A percentile compares a stretch with the other conserved stretches of the same genome.
phyloP scores from a whole-genome alignment of 2,329 filamentous ascomycete genomes.

The Cercospora sp. region DNA sequence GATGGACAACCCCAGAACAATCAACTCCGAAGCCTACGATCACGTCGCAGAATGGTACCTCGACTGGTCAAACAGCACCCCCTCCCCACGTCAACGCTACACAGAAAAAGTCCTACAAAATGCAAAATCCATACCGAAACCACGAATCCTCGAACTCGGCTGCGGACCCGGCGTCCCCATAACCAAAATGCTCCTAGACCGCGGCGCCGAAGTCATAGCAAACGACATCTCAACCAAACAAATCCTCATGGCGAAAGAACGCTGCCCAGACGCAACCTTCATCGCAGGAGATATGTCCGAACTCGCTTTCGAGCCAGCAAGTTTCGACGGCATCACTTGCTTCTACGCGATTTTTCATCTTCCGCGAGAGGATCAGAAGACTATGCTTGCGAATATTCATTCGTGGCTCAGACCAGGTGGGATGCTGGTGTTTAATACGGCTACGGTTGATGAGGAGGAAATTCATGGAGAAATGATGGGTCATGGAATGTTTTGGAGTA shows the following conservation, averaged over 20 bases:
- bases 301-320: conserved; percentile 23
- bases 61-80: conserved; percentile 37
- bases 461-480: conserved; percentile 34
- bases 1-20: conserved; percentile 19
- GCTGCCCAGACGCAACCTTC: conserved; percentile 26
- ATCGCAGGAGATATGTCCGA: conserved; percentile 28
- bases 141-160: conserved; percentile 43
- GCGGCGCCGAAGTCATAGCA: conserved; percentile 25
- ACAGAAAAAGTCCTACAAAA: conserved; percentile 35
- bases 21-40: conserved; percentile 39
- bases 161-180: conserved; percentile 45
- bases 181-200: conserved; percentile 29
- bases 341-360: conserved; percentile 35
- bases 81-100: conserved; percentile 38
- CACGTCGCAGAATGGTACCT: conserved; percentile 41
- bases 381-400: conserved; percentile 25
- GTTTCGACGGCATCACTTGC: conserved; percentile 25
- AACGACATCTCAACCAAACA: conserved; percentile 32
- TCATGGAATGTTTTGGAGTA: conserved; percentile 34
- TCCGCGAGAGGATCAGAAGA: conserved; percentile 28
- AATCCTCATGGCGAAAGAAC: conserved; percentile 22
- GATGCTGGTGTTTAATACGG: conserved; percentile 29
- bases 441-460: conserved; percentile 29
- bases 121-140: conserved; percentile 15
- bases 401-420: conserved; percentile 30